These are phyloP conservation scores for Apiospora marii DNA, from an alignment of 2,329 filamentous ascomycete genomes.

Conservation along the genomic window DNA sequence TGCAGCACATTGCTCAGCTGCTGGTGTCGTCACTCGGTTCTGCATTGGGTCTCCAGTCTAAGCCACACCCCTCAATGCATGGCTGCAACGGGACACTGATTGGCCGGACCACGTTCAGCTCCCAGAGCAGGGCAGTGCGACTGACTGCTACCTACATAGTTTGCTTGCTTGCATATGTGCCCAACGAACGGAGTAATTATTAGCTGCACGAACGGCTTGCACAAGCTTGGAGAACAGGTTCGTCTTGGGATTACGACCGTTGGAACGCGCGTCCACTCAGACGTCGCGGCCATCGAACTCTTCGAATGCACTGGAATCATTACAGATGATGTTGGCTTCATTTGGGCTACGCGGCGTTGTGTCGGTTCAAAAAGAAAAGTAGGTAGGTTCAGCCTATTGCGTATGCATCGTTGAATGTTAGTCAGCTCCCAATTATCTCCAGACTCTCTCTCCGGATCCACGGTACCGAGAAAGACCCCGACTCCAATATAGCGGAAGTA, in stretches of 20 bases:
- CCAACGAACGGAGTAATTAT: neutral
- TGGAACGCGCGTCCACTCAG: neutral
- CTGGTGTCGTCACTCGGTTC: constrained; percentile 2
- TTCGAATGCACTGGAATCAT: neutral
- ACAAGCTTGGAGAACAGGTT: neutral
- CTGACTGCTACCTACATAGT: neutral
- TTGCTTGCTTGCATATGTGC: neutral
- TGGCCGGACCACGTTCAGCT: neutral
- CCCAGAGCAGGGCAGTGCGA: neutral
- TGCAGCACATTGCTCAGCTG: neutral
- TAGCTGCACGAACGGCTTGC: neutral
- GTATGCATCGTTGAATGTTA: neutral
- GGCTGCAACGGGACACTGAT: neutral
- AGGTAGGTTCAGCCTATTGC: neutral
- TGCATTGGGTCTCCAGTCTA: neutral
- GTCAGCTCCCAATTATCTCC: constrained; percentile 5
- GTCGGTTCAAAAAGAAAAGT: too few relatives aligned
- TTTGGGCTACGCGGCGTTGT: too few relatives aligned
- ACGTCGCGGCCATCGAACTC: neutral
- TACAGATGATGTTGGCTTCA: neutral
- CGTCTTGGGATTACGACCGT: neutral
- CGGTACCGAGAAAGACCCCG: neutral
- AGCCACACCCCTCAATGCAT: neutral
- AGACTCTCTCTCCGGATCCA: neutral
- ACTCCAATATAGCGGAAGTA: neutral